Evolutionary conservation across 495 filamentous ascomycete species (phyloP).

Genomic region (Hyaloscypha bicolor): DNA sequence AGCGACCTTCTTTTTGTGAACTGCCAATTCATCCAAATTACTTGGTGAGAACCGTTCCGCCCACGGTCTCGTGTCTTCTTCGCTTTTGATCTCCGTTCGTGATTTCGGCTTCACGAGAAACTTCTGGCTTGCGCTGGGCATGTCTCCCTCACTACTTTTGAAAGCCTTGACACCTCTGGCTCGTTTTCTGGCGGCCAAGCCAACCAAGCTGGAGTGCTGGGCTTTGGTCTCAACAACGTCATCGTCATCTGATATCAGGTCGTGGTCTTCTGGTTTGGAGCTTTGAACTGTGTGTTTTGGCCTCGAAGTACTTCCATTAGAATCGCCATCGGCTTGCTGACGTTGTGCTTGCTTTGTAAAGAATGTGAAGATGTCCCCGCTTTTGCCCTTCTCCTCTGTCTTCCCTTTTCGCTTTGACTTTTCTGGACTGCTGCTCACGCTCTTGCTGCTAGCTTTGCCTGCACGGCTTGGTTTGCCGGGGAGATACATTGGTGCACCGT

Average conservation of each 20-base stretch:
- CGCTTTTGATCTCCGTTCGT: conserved; percentile 23
- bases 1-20: conserved; percentile 89
- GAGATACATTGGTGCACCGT: conserved; percentile 30
- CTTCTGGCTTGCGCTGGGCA: conserved; percentile 33
- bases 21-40: conserved; percentile 78
- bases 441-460: conserved; percentile 32
- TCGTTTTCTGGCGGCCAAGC: conserved; percentile 48
- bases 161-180: conserved; percentile 23
- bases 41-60: conserved; percentile 77
- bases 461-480: conserved; percentile 12
- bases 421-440: conserved; percentile 52
- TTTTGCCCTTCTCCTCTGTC: conserved; percentile 44
- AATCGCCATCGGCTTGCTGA: conserved; percentile 27
- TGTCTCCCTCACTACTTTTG: conserved; percentile 18
- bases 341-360: conserved; percentile 56
- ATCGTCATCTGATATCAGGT: conserved; percentile 51
- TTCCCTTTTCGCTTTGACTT: conserved; percentile 44
- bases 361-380: conserved; percentile 50
- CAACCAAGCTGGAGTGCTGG: conserved; percentile 43
- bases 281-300: conserved; percentile 7
- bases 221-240: conserved; percentile 46
- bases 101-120: conserved; percentile 40
- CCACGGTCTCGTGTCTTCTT: conserved; percentile 70
- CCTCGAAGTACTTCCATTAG: conserved; percentile 18
- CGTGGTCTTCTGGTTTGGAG: conserved; percentile 22